These are phyloP conservation scores for Otatea glauca DNA, from an alignment of 176 grass and related monocot species.

Conservation along the genomic window DNA sequence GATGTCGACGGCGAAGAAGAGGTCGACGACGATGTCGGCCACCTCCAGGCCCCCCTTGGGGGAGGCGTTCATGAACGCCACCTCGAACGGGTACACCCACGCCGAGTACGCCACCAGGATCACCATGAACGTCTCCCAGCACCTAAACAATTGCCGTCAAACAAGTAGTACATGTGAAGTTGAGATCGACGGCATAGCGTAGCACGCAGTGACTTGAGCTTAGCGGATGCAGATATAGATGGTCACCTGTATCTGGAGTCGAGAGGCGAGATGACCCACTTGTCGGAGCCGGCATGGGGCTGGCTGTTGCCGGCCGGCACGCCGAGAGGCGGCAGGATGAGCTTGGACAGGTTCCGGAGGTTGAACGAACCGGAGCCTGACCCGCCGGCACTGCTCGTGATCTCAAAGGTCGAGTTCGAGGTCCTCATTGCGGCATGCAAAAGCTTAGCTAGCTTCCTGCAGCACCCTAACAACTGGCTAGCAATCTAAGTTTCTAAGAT, in stretches of 20 bases:
- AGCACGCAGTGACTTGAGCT: not conserved
- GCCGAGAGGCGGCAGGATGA: conserved; percentile 84
- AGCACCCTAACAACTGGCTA: not conserved
- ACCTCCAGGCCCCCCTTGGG: conserved; percentile 81
- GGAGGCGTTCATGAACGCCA: conserved; percentile 83
- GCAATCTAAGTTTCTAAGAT: not conserved
- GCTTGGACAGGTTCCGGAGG: conserved; percentile 78
- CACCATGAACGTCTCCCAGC: conserved; percentile 98
- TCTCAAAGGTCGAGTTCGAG: conserved; percentile 31
- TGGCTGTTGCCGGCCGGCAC: conserved; percentile 43
- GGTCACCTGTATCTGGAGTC: conserved; percentile 81
- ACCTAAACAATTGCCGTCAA: conserved; percentile 39
- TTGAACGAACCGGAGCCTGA: conserved; percentile 58
- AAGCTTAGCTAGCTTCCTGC: not conserved
- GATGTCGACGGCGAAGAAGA: conserved; percentile 86
- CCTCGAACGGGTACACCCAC: conserved; percentile 98
- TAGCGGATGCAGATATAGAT: not conserved
- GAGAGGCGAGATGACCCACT: conserved; percentile 73
- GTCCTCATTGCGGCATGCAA: conserved; percentile 45
- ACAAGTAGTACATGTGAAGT: not conserved
- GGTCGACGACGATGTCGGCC: conserved; percentile 70
- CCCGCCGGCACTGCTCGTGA: not conserved
- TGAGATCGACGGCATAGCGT: not conserved
- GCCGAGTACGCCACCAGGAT: conserved; percentile 90
- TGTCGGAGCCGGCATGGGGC: conserved; percentile 31